Base-by-base conservation (phyloP, 371 early-diverging fungal species). In the Lichtheimia corymbifera region DNA sequence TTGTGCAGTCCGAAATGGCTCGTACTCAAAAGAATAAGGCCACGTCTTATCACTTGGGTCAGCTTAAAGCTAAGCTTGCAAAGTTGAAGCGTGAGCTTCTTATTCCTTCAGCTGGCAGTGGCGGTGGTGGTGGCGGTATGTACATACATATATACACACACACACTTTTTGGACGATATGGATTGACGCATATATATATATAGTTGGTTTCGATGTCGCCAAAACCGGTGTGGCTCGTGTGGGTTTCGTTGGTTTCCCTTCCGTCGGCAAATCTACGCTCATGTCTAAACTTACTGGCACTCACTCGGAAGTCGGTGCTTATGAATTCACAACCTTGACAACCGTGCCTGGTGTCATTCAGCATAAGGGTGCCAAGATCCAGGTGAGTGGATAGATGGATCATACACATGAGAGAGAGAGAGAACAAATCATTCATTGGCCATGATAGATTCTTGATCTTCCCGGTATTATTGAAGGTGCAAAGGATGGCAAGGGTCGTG, bases 381-480 rank as follows among this genome's bases (percentile, higher is more conserved):
- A 93, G 72, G 78, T 79, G 17, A 47, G 22, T 45, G 7, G 27
- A 2, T 18, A 14, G 5, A 40, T 18, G 5, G 12, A 27, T n/a
- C 7, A 27, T 25, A 59, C 24, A 3, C 25, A 22, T n/a, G 12
- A 13, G 14, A 5, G 3, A 25, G 13, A 52, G 22, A 24, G 22
- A 1, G 22, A 22, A 22, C 22, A 22, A 25, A 15, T 24, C 13
- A 45, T 6, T 40, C 14, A 24, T 49, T 14, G 44, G 9, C 13
- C 9, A 24, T 25, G 4, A 15, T 50, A 79, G 78, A 81, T 81
- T 67, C 79, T 81, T 55, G 82, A 81, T 78, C 69, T 81, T 65
- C 99, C 99, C 5, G 98, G 99, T 59, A 98, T 99, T 83, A 97
- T 99, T 65, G 99, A 99, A 76, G 99, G 99, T 59, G 99, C 99